Conservation (phyloP, 1,284 basidiomycete genomes). For the Leccinum fallax region DNA sequence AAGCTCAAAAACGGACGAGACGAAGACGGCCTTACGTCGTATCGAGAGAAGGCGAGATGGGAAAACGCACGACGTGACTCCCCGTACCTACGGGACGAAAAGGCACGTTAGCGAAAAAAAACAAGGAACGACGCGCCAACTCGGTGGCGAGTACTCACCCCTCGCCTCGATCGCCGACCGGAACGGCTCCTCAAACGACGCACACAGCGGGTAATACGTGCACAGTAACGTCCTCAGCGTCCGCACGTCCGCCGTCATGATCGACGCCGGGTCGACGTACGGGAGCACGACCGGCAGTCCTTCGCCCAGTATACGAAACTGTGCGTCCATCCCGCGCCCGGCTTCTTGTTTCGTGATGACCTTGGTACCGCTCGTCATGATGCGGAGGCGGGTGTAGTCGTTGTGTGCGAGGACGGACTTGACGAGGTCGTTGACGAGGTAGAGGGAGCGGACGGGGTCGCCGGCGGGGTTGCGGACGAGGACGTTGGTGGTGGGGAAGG, state of each 20-base stretch:
- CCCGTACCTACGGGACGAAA: slow-evolving; percentile 52
- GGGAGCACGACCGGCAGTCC: slow-evolving; percentile 84
- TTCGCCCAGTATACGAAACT: slow-evolving; percentile 84
- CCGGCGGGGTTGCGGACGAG: slow-evolving; percentile 89
- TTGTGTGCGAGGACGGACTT: slow-evolving; percentile 82
- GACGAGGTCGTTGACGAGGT: slow-evolving; percentile 87
- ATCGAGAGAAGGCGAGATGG: slow-evolving; percentile 53
- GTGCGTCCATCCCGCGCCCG: slow-evolving; percentile 53
- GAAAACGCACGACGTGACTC: slow-evolving; percentile 74
- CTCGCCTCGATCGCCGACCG: slow-evolving; percentile 48
- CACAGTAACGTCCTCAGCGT: slow-evolving; percentile 71
- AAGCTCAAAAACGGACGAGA: not conserved
- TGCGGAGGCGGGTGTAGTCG: slow-evolving; percentile 82
- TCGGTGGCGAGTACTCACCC: slow-evolving; percentile 38
- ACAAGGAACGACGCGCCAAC: not conserved
- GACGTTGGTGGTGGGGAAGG: slow-evolving; percentile 77
- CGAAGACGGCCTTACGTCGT: slow-evolving; percentile 48
- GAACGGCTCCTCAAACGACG: slow-evolving; percentile 64
- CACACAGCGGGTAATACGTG: slow-evolving; percentile 77
- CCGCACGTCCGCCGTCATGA: slow-evolving; percentile 62
- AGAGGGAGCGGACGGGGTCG: slow-evolving; percentile 80
- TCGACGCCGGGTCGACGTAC: slow-evolving; percentile 65
- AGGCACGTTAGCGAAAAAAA: not conserved
- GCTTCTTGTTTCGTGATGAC: slow-evolving; percentile 73
- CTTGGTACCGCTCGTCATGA: slow-evolving; percentile 92